A percentile compares a stretch with the other conserved stretches of the same genome.
These are phyloP conservation scores for Rhynchosporium secalis DNA, from an alignment of 2,329 filamentous ascomycete genomes.

Conservation along the genomic window DNA sequence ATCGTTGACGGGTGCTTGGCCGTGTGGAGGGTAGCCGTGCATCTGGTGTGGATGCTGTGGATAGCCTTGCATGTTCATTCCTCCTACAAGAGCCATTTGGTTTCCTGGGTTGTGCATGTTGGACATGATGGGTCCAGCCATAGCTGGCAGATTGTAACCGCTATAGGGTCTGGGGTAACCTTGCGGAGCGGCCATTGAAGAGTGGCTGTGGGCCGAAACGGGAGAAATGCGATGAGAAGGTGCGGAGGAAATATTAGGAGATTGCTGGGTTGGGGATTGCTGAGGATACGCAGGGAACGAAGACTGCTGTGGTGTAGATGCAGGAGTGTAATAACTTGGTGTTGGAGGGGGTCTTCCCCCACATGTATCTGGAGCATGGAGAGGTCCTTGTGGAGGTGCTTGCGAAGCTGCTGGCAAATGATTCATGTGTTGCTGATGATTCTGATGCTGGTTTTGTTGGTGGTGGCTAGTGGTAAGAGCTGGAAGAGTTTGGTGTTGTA, in stretches of 20 bases:
- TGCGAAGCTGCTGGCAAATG: constrained; percentile 46
- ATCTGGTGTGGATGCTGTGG: constrained; percentile 53
- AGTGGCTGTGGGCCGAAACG: constrained; percentile 42
- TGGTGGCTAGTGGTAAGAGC: constrained; percentile 39
- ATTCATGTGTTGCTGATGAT: constrained; percentile 37
- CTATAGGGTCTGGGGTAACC: constrained; percentile 52
- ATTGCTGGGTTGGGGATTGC: constrained; percentile 50
- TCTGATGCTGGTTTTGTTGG: constrained; percentile 42
- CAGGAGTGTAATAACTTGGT: constrained; percentile 54
- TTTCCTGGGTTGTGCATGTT: constrained; percentile 74
- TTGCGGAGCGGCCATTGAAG: constrained; percentile 56
- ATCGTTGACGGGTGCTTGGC: constrained; percentile 63
- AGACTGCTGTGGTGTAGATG: constrained; percentile 49
- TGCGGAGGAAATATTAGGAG: constrained; percentile 43
- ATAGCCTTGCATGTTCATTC: constrained; percentile 48
- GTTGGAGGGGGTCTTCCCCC: constrained; percentile 57
- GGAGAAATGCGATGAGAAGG: constrained; percentile 44
- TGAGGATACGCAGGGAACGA: constrained; percentile 51
- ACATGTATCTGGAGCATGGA: constrained; percentile 61
- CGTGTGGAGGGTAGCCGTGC: constrained; percentile 57
- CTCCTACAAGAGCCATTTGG: constrained; percentile 69
- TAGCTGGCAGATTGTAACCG: constrained; percentile 59
- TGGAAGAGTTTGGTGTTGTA: constrained; percentile 34
- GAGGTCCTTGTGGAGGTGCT: constrained; percentile 52
- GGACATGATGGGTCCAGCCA: constrained; percentile 70